Evolutionary conservation across 1,284 basidiomycete species (phyloP), one percentile per base, ranked within the genome.

Genomic region (Cutaneotrichosporon dermatis): DNA sequence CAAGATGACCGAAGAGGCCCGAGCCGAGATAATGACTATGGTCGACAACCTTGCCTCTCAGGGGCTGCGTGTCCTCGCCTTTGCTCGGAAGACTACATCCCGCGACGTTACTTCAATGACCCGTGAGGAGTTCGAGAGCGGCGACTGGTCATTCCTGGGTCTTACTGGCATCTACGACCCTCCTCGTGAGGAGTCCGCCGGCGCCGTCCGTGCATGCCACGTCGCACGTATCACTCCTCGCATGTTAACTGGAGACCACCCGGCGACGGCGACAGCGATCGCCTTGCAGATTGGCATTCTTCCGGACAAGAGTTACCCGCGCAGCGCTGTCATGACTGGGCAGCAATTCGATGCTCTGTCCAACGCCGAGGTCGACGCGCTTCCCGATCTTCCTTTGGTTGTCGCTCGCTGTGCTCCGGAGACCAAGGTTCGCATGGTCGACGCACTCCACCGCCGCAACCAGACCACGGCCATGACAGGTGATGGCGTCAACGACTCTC

Each of bases 121-220:
- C 11, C 79, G 85, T 35, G 82, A 82, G 46, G 80, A 83, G 2
- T 81, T 86, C 11, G 87, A 88, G 74, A 71, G 77, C 25, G 34
- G 6, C 5, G 80, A 80, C 34, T 83, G 87, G 69, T 78, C 77
- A 6, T 84, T 89, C 76, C 76, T 85, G 7, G 86, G 84, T 8
- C 79, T 88, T 1, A 84, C 82, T 9, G 87, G 86, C 55, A 84
- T 88, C 59, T 86, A 61, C 66, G 87, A 88, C 69, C 87, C 87
- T 12, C 87, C 87, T n/a, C 81, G 87, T 41, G 83, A 83, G 10
- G 86, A 88, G 69, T 84, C 84, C 3, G 76, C 82, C 3, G 82
- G 81, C 9, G 85, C 87, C 25, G 86, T 89, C 1, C 79, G 81
- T 50, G 82, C 83, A 55, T 87, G 84, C 76, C 81, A 83, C 61